These are phyloP conservation scores for Papiliotrema nemorosa DNA, from an alignment of 1,284 basidiomycete species.

Conservation along the genomic window DNA sequence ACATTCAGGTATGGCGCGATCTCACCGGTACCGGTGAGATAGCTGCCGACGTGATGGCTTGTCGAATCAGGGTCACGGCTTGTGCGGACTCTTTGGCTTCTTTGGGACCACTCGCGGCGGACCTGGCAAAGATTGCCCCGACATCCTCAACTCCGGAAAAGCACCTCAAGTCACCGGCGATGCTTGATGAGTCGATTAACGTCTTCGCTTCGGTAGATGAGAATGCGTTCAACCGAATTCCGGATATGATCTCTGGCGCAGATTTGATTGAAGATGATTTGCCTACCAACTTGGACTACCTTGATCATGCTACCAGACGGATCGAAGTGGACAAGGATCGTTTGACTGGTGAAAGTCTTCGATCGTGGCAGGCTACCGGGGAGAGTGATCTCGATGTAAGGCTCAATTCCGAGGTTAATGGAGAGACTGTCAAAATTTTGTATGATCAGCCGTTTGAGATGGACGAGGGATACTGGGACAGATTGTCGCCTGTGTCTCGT, in stretches of 20 bases:
- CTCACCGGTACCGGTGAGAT: constrained; percentile 21
- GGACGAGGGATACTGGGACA: constrained; percentile 70
- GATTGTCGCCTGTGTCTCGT: constrained; percentile 48
- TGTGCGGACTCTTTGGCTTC: constrained; percentile 50
- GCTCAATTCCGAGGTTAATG: constrained; percentile 54
- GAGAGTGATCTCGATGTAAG: constrained; percentile 14
- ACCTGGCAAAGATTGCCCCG: constrained; percentile 29
- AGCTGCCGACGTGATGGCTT: constrained; percentile 26
- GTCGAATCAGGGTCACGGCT: constrained; percentile 35
- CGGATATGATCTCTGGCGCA: constrained; percentile 62
- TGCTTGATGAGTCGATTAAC: constrained; percentile 36
- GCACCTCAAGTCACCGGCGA: constrained; percentile 10
- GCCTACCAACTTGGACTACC: constrained; percentile 80
- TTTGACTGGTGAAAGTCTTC: constrained; percentile 55
- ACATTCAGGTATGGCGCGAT: constrained; percentile 46
- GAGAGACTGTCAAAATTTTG: constrained; percentile 80
- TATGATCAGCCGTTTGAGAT: constrained; percentile 57
- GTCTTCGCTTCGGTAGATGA: constrained; percentile 71
- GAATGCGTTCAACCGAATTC: constrained; percentile 68
- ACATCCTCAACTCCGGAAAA: constrained; percentile 8
- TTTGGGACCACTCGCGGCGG: constrained; percentile 36
- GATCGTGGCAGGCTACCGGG: constrained; percentile 38
- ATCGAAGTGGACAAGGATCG: constrained; percentile 57
- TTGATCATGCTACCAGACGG: constrained; percentile 61
- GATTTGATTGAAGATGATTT: constrained; percentile 91